Evolutionary conservation across 106 monocot species (phyloP), one percentile per base, ranked within the genome.

Genomic region (Amphibolis antarctica): DNA sequence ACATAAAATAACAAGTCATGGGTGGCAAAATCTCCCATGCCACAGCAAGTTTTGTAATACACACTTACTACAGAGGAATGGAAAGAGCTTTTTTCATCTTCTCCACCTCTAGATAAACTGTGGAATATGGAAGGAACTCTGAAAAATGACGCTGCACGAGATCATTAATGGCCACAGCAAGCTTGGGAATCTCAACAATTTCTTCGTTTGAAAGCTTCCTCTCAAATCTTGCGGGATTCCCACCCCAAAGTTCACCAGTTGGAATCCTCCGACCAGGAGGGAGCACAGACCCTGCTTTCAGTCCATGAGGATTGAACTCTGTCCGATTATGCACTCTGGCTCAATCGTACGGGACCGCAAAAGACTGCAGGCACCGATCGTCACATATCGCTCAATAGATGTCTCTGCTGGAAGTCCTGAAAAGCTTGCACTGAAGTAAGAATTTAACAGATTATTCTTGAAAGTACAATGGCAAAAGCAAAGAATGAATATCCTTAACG

Each of bases 381-480:
- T 94, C 22, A 94, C 94, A 25, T 94, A 94, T 17, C 94, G 76
- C 3, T 89, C 94, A 10, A 94, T 77, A 23, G 62, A 67, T 53
- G 94, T 94, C 56, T 94, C 94, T 0, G 94, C 89, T 18, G 94
- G 94, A 30, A 94, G 86, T 52, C 94, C 94, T 94, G 79, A 46
- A 53, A 66, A 1, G 19, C 7, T 9, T 19, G 17, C 12, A 57
- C n/a, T n/a, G n/a, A 28, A 57, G n/a, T n/a, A n/a, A n/a, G 26
- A 14, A 15, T 17, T 17, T 26, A 28, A 12, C 10, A 14, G 13
- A 28, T 57, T 11, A 10, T 53, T 0, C 24, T 57, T 57, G 25
- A 57, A 30, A 27, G 6, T 57, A 26, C 14, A 26, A 57, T 53
- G 11, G 10, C 23, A 21, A 10, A 14, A 56, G 26, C 17, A 26